Conservation (phyloP, 805 yeast genomes). For the Ogataea methylovora region DNA sequence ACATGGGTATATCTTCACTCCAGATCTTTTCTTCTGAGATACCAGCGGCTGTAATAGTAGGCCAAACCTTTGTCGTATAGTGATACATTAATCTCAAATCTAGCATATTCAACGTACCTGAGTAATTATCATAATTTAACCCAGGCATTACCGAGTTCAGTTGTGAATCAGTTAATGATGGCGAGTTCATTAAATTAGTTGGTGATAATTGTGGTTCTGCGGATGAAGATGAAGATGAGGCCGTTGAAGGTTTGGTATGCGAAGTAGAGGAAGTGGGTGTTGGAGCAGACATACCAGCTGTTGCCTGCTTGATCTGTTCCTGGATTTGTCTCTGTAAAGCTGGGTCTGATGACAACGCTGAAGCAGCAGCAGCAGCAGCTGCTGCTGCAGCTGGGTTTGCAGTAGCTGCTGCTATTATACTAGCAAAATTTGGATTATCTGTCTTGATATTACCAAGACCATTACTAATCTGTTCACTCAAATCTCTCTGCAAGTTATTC, state of each 20-base stretch:
- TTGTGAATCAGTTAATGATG: too few species aligned
- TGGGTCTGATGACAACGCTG: too few species aligned
- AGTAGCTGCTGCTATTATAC: slow-evolving; percentile 2
- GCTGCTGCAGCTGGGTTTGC: slow-evolving; percentile 1
- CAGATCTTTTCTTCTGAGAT: slow-evolving; percentile 81
- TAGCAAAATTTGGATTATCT: background rate
- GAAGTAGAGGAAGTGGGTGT: too few species aligned
- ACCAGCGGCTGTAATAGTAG: slow-evolving; percentile 85
- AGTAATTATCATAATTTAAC: background rate
- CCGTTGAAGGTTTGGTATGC: background rate
- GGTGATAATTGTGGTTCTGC: background rate
- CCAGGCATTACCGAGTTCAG: too few species aligned
- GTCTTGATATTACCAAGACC: background rate
- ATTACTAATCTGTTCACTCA: background rate
- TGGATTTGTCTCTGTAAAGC: too few species aligned
- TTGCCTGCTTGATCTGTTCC: too few species aligned
- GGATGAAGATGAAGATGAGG: background rate
- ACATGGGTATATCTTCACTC: slow-evolving; percentile 80
- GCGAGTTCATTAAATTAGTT: too few species aligned
- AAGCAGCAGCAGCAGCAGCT: background rate
- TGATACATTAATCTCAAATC: slow-evolving; percentile 83
- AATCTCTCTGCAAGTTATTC: background rate
- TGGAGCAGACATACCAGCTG: too few species aligned
- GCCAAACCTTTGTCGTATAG: slow-evolving; percentile 77
- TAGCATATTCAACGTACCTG: slow-evolving; percentile 45